Percentiles rank a stretch among this genome's conserved stretches.
These are phyloP conservation scores for Aspergillus eucalypticola DNA, from an alignment of 2,329 filamentous ascomycete genomes.

Conservation along the genomic window DNA sequence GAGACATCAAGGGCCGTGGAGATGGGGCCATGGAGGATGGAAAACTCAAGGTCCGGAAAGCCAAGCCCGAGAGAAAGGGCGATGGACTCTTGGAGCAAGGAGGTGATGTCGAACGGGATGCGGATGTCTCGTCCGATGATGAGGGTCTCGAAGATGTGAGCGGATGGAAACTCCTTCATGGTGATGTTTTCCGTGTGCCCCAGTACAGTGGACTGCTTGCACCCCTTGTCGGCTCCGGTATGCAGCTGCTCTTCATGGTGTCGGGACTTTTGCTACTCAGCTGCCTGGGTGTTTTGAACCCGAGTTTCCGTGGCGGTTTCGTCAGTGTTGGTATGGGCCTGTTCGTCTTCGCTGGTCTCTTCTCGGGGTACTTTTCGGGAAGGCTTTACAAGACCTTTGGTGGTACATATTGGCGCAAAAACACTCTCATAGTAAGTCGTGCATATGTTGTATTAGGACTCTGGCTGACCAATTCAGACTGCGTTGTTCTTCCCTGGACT, in stretches of 20 bases:
- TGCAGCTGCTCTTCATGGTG: conserved; percentile 82
- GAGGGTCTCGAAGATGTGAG: conserved; percentile 76
- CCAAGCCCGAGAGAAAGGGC: conserved; percentile 56
- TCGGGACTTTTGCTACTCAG: conserved; percentile 70
- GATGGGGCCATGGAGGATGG: conserved; percentile 67
- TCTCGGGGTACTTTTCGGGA: conserved; percentile 85
- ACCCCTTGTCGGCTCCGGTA: conserved; percentile 79
- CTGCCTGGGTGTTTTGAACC: conserved; percentile 76
- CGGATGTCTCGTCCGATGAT: conserved; percentile 65
- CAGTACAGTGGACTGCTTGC: conserved; percentile 70
- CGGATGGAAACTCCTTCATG: conserved; percentile 85
- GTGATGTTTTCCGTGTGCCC: conserved; percentile 81
- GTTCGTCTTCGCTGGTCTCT: conserved; percentile 78
- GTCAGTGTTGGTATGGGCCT: conserved; percentile 79
- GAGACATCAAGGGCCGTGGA: conserved; percentile 74
- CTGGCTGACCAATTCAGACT: conserved; percentile 50
- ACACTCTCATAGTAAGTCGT: conserved; percentile 62
- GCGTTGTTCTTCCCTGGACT: conserved; percentile 77
- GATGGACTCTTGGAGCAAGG: conserved; percentile 62
- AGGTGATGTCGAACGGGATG: conserved; percentile 53
- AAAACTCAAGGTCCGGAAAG: conserved; percentile 54
- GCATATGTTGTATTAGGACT: not conserved
- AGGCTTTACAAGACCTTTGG: conserved; percentile 82
- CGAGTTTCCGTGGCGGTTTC: conserved; percentile 86
- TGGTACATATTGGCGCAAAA: conserved; percentile 71